phyloP scores from a whole-genome alignment of 2,329 filamentous ascomycete species.

The Colletotrichum sp. region DNA sequence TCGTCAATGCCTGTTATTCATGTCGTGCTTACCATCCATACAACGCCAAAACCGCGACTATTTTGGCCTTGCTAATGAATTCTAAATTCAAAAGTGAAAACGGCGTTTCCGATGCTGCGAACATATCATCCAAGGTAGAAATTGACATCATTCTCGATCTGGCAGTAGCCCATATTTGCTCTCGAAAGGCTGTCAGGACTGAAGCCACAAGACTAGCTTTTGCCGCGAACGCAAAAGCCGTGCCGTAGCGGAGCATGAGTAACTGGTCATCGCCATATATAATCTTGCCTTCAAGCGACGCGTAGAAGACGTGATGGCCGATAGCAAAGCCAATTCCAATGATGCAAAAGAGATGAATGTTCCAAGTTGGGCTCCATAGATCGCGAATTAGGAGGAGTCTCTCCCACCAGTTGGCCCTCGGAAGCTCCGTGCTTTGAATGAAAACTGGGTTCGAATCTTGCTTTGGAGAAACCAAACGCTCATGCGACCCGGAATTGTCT shows the following conservation, averaged over 20 bases:
- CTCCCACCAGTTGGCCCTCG: background rate
- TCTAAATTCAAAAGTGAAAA: background rate
- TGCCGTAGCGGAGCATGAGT: conserved; percentile 37
- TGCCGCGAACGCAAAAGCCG: conserved; percentile 35
- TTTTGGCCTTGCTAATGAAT: no score
- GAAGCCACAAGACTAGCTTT: conserved; percentile 37
- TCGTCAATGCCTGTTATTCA: no score
- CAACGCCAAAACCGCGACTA: no score
- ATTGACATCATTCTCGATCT: fast-evolving
- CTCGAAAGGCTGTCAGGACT: conserved; percentile 18
- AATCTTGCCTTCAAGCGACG: conserved; percentile 28
- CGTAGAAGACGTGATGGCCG: conserved; percentile 39
- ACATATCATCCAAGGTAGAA: background rate
- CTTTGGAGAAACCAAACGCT: background rate
- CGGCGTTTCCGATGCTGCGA: fast-evolving
- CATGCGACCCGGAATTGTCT: fast-evolving
- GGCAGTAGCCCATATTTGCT: background rate
- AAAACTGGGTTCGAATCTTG: background rate
- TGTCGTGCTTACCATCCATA: no score
- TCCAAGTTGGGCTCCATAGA: conserved; percentile 38
- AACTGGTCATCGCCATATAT: conserved; percentile 32
- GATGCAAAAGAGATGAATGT: conserved; percentile 36
- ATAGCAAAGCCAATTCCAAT: conserved; percentile 33
- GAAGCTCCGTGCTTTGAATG: background rate
- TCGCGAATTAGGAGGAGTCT: background rate